Evolutionary conservation across 2,329 filamentous ascomycete species (phyloP).

Genomic region (Colletotrichum lupini): DNA sequence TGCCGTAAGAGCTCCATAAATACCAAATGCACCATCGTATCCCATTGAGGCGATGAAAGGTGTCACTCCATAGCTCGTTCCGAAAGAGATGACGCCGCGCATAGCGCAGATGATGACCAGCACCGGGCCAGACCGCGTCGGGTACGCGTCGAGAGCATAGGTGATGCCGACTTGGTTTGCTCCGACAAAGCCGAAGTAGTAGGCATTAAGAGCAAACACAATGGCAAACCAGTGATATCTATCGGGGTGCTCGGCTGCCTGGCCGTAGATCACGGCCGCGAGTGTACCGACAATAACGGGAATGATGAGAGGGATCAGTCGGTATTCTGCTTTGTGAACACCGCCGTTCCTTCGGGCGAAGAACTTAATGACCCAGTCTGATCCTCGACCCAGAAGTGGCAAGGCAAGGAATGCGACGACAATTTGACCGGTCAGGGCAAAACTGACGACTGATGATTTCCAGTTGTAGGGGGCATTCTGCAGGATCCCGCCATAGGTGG

Average conservation of each 20-base stretch:
- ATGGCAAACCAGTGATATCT: constrained; percentile 48
- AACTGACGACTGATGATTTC: constrained; percentile 46
- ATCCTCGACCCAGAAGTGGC: constrained; percentile 51
- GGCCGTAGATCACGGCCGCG: constrained; percentile 51
- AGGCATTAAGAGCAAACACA: constrained; percentile 41
- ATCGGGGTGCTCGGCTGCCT: constrained; percentile 46
- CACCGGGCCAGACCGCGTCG: constrained; percentile 51
- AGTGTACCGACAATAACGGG: constrained; percentile 51
- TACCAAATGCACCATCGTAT: constrained; percentile 47
- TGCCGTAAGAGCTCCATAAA: constrained; percentile 45
- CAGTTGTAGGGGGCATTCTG: constrained; percentile 49
- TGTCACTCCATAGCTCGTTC: constrained; percentile 43
- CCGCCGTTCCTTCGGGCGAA: constrained; percentile 49
- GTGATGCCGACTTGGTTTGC: constrained; percentile 57
- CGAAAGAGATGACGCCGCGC: constrained; percentile 57
- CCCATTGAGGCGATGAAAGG: constrained; percentile 43
- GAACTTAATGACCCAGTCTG: constrained; percentile 49
- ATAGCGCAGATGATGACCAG: constrained; percentile 58
- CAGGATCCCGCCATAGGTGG: constrained; percentile 52
- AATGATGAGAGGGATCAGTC: constrained; percentile 48
- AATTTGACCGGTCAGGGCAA: constrained; percentile 53
- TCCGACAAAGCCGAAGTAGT: constrained; percentile 51
- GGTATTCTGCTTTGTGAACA: constrained; percentile 53
- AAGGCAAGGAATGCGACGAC: constrained; percentile 49
- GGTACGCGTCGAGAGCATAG: constrained; percentile 56